These are phyloP conservation scores for Fomitopsis palustris DNA, from an alignment of 1,284 basidiomycete genomes.

Conservation along the genomic window DNA sequence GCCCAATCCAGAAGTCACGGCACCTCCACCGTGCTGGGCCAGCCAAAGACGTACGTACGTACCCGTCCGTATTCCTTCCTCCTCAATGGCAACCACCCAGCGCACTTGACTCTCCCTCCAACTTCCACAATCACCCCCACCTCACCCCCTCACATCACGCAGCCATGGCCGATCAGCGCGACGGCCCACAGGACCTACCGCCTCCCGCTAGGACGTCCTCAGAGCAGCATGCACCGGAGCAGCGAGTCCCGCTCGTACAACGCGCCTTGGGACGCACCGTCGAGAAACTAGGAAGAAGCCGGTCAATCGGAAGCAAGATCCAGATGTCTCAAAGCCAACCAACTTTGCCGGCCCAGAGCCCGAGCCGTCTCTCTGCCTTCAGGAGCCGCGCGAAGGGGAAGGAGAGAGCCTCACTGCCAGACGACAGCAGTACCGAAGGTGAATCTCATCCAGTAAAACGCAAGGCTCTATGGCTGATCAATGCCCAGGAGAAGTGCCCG, in stretches of 20 bases:
- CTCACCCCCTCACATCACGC: background rate
- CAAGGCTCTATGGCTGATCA: background rate
- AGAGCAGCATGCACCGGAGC: slow-evolving; percentile 5
- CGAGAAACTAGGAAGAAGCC: slow-evolving; percentile 54
- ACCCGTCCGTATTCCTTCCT: slow-evolving; percentile 9
- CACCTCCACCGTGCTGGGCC: background rate
- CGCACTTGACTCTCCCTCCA: background rate
- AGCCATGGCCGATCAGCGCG: slow-evolving; percentile 4
- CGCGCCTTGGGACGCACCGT: slow-evolving; percentile 54
- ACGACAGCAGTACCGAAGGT: slow-evolving; percentile 29
- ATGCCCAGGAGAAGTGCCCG: slow-evolving; percentile 14
- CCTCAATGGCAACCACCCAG: slow-evolving; percentile 1
- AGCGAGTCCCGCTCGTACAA: slow-evolving; percentile 17
- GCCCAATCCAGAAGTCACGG: background rate
- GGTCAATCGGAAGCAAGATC: slow-evolving; percentile 19
- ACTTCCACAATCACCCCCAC: background rate
- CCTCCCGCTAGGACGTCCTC: background rate
- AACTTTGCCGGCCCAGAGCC: slow-evolving; percentile 34
- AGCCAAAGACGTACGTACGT: background rate
- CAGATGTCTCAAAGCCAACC: slow-evolving; percentile 28
- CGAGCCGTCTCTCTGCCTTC: slow-evolving; percentile 53
- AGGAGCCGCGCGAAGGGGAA: slow-evolving; percentile 50
- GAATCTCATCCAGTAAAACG: background rate
- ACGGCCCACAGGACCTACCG: background rate
- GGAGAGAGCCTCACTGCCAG: slow-evolving; percentile 30